Evolutionary conservation across 2,329 filamentous ascomycete species (phyloP), one percentile per base, ranked within the genome.

Genomic region (Cladophialophora bantiana): DNA sequence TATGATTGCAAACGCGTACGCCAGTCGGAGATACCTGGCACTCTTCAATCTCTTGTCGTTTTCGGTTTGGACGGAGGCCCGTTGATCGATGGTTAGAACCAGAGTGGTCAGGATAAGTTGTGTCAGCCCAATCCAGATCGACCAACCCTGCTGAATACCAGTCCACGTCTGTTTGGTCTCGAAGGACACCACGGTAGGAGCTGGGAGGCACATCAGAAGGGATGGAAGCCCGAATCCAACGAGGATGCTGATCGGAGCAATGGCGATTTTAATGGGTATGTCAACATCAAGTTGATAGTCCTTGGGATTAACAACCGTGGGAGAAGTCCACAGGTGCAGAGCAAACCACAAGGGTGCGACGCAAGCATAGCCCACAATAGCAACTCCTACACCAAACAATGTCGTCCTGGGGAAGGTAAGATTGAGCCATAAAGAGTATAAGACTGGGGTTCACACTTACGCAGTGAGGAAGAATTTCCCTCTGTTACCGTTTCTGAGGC

Each of bases 111-210:
- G 69, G 1, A 74, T 20, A 2, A 72, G 76, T 4, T 80, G 78
- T n/a, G 80, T 69, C 10, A 83, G 59, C 3, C 78, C 78, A 6
- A 83, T 78, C 72, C 79, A 82, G 18, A 83, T 71, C 0, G 84
- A 83, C 74, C 84, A 86, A 3, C 79, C 75, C 68, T 86, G 83
- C 82, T 84, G 85, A 54, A 82, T 69, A 0, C 82, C 81, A 32
- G 84, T 82, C 64, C 81, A 78, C 26, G 76, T 75, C 70, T 85
- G 83, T 68, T 83, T 84, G 12, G 76, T 74, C n/a, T 78, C 74
- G 15, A 78, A 72, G 1, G 77, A 77, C 13, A 83, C 69, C 1
- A 77, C 26, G 0, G 71, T 72, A 0, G 82, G 82, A 1, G 78
- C 75, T 0, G 82, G 81, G 4, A 84, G 73, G 10, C 76, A 72